These are phyloP conservation scores for Echites panduratus DNA, from an alignment of 257 asterid species.

Conservation along the genomic window DNA sequence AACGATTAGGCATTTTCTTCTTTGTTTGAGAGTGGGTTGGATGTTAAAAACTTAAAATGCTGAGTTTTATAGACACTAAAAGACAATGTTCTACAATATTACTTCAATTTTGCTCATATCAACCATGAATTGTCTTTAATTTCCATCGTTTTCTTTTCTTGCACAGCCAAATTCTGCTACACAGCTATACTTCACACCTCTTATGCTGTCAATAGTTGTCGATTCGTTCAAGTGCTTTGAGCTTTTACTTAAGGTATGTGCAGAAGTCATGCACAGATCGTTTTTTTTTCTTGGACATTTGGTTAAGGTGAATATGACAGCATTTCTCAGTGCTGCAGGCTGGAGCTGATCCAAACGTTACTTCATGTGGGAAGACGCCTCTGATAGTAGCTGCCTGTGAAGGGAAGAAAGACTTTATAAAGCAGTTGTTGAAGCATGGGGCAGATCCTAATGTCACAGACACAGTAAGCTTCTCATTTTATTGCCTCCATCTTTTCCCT, in stretches of 20 bases:
- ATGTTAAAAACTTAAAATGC: neutral
- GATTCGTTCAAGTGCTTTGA: neutral
- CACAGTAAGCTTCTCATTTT: neutral
- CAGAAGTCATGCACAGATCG: neutral
- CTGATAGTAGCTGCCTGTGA: conserved; percentile 2
- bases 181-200: neutral
- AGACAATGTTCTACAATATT: neutral
- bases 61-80: too few relatives aligned
- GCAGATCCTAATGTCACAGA: conserved; percentile 8
- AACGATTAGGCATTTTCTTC: neutral
- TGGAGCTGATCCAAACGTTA: conserved; percentile 10
- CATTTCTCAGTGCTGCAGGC: neutral
- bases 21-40: neutral
- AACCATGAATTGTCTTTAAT: neutral
- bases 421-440: conserved; percentile 4
- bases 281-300: neutral
- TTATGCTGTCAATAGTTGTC: neutral
- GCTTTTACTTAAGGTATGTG: neutral
- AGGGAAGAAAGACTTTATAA: neutral
- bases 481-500: too few relatives aligned
- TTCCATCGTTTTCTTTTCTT: neutral
- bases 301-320: neutral
- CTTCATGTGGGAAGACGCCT: neutral
- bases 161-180: neutral
- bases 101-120: neutral